Evolutionary conservation across 129 eudicot species (phyloP), one percentile per base, ranked within the genome.

Genomic region (Deinandra increscens): DNA sequence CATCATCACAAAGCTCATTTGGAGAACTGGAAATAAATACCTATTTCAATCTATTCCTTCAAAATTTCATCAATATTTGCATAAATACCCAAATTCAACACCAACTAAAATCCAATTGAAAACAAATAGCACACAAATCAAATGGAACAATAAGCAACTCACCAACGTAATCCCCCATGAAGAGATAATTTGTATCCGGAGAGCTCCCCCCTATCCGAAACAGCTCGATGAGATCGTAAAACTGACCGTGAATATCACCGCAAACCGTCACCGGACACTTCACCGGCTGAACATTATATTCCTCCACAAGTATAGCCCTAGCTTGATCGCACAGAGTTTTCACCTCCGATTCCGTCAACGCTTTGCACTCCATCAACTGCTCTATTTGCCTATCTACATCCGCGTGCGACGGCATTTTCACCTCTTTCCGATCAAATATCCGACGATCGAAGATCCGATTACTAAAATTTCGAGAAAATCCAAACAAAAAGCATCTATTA

Each of bases 111-210:
- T 33, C 39, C 41, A 23, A 60, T 15, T 10, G n/a, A 10, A 44
- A 34, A 19, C 18, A 17, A 55, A 11, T 9, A 14, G 41, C 44
- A 53, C 58, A 51, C 6, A 41, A 1, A 64, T 18, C 46, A 64
- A 64, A 64, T 26, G 13, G 22, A 22, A 6, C 9, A 61, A 15
- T 53, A 36, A 33, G 31, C 43, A 72, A 71, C 92, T 74, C 45
- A 90, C 97, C 97, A 23, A 90, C 97, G 53, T 90, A 90, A 80
- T 90, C 97, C 5, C 97, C 97, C 97, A 90, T 90, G 85, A 90
- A 90, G 23, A 90, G 95, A 66, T 90, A 90, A 82, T 90, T 90
- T 10, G 97, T 90, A 67, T 90, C 95, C 7, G 97, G 97, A 62
- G 87, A 71, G 66, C 75, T 85, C 13, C 96, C 96, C 17, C 96